A percentile compares a stretch with the other conserved stretches of the same genome.
These are phyloP conservation scores for Penicillium sp. DNA, from an alignment of 2,329 filamentous ascomycete genomes.

Conservation along the genomic window DNA sequence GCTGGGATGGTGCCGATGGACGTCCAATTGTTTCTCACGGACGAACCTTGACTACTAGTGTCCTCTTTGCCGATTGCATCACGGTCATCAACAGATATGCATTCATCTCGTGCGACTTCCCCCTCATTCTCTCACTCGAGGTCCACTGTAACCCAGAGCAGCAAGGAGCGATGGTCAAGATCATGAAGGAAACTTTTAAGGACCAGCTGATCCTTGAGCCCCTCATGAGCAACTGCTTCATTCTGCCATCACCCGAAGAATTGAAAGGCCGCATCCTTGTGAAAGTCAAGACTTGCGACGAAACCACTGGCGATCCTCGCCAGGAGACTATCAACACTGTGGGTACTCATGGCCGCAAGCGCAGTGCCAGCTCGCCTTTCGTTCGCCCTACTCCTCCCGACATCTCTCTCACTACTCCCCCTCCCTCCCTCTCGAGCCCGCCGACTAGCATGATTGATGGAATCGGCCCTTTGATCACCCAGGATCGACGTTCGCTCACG, in stretches of 20 bases:
- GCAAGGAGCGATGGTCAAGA: conserved; percentile 80
- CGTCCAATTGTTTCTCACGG: conserved; percentile 88
- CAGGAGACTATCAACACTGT: conserved; percentile 41
- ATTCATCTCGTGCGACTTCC: conserved; percentile 79
- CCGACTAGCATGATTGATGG: conserved; percentile 48
- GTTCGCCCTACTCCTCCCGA: conserved; percentile 57
- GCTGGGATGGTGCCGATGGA: conserved; percentile 88
- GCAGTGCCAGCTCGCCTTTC: conserved; percentile 74
- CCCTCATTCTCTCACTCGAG: conserved; percentile 89
- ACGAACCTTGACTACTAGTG: conserved; percentile 77
- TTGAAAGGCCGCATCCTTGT: conserved; percentile 78
- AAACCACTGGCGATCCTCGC: conserved; percentile 43
- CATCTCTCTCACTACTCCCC: conserved; percentile 46
- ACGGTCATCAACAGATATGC: conserved; percentile 91
- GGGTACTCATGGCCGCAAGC: conserved; percentile 40
- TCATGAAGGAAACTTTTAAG: conserved; percentile 79
- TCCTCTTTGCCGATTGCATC: conserved; percentile 87
- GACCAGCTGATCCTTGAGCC: conserved; percentile 71
- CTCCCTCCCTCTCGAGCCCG: conserved; percentile 49
- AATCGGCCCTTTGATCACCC: conserved; percentile 41
- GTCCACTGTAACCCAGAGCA: conserved; percentile 83
- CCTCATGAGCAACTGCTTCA: conserved; percentile 59
- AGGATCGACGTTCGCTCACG: conserved; percentile 50
- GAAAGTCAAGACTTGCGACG: conserved; percentile 82
- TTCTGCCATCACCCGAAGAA: conserved; percentile 78